Evolutionary conservation across 2,329 filamentous ascomycete genomes (phyloP).

Genomic region (Fusarium buharicum): DNA sequence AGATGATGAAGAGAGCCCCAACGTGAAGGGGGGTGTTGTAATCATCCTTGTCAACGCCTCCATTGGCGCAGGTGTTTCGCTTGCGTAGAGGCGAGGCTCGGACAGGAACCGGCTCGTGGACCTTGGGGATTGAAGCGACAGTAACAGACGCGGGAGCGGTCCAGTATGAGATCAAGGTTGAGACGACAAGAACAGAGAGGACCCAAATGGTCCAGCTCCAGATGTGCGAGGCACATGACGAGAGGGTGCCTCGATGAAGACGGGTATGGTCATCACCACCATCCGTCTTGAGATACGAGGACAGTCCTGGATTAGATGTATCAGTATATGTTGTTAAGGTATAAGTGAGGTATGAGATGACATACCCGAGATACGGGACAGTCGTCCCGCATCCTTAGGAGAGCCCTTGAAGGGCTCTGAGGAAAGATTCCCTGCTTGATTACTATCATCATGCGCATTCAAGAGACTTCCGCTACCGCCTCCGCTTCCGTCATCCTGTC

Average conservation of each 20-base stretch:
- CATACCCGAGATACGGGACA: conserved; percentile 45
- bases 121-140: conserved; percentile 10
- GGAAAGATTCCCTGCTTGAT: conserved; percentile 35
- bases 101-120: conserved; percentile 19
- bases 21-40: conserved; percentile 70
- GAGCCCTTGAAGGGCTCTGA: conserved; percentile 29
- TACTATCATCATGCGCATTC: conserved; percentile 44
- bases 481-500: conserved; percentile 48
- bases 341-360: conserved; percentile 9
- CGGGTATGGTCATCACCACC: conserved; percentile 56
- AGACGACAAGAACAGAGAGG: conserved; percentile 55
- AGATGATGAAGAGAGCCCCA: conserved; percentile 64
- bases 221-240: conserved; percentile 47
- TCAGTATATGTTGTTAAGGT: conserved; percentile 3
- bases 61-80: conserved; percentile 46
- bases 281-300: conserved; percentile 49
- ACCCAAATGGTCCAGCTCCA: conserved; percentile 57
- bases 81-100: conserved; percentile 36
- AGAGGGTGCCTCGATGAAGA: conserved; percentile 47
- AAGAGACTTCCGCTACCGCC: conserved; percentile 37
- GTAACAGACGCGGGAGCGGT: conserved; percentile 19
- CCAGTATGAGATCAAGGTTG: conserved; percentile 46
- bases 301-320: conserved; percentile 35
- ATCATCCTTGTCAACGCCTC: conserved; percentile 47
- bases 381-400: conserved; percentile 46